Evolutionary conservation across 768 basidiomycete species (phyloP).

Genomic region (Austroboletus eburneus): DNA sequence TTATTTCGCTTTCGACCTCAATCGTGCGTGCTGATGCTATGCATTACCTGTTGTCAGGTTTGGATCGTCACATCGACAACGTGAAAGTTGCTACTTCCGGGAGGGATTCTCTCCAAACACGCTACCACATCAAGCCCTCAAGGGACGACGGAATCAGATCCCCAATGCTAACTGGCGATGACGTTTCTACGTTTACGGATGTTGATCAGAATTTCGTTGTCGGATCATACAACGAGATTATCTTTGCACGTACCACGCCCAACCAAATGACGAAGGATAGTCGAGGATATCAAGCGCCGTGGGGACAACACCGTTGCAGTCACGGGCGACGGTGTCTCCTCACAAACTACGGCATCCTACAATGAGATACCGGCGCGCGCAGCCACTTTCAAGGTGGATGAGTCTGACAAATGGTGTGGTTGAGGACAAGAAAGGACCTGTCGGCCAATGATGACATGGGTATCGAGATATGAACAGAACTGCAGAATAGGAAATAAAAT

Average conservation of each 20-base stretch:
- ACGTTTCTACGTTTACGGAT: conserved; percentile 34
- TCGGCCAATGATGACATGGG: no score
- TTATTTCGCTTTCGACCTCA: conserved; percentile 2
- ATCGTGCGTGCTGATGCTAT: not conserved
- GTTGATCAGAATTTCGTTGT: conserved; percentile 39
- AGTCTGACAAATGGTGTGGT: no score
- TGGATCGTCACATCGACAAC: conserved; percentile 36
- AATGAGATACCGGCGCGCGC: no score
- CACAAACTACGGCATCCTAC: no score
- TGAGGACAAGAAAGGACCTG: no score
- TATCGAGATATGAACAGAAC: no score
- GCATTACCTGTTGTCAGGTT: conserved; percentile 25
- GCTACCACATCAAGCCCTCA: conserved; percentile 31
- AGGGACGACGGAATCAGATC: conserved; percentile 36
- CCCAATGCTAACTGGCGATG: conserved; percentile 43
- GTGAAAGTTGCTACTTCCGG: conserved; percentile 16
- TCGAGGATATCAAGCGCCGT: conserved; percentile 46
- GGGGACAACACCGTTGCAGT: conserved; percentile 49
- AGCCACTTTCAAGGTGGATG: no score
- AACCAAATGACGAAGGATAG: conserved; percentile 57
- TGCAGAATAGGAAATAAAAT: no score
- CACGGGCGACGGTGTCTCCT: conserved; percentile 55
- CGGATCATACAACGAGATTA: conserved; percentile 39
- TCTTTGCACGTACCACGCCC: conserved; percentile 52
- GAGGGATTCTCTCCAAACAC: not conserved